phyloP scores from a whole-genome alignment of 2,329 filamentous ascomycete species.

The Diaporthe ampelina region DNA sequence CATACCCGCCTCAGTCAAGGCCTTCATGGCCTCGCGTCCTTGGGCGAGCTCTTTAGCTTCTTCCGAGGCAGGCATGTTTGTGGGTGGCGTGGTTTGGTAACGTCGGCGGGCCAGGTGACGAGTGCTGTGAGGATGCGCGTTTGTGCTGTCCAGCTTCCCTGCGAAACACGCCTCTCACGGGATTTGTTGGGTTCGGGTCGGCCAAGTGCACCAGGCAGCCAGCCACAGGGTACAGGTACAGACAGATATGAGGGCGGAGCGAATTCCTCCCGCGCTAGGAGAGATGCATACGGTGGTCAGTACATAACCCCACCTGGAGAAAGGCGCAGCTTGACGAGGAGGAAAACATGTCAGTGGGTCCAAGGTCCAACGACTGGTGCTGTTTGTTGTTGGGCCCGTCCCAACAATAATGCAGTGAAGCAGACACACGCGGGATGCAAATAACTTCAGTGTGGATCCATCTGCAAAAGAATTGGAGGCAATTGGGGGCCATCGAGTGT shows the following conservation, averaged over 20 bases:
- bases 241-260: not conserved
- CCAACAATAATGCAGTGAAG: not conserved
- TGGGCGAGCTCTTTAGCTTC: constrained; percentile 10
- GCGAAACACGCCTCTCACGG: not conserved
- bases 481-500: not conserved
- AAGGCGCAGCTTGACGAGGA: not conserved
- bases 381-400: not conserved
- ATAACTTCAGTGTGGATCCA: not conserved
- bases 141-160: not conserved
- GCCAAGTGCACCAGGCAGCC: not conserved
- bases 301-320: not conserved
- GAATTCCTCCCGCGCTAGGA: not conserved
- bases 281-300: not conserved
- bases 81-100: not conserved
- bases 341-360: not conserved
- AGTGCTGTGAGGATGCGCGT: not conserved
- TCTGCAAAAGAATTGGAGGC: not conserved
- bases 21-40: constrained; percentile 12
- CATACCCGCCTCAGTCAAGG: constrained; percentile 1
- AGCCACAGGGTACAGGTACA: not conserved
- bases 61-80: not conserved
- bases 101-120: not conserved
- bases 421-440: not conserved
- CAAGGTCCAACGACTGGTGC: not conserved
- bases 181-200: not conserved